phyloP scores from a whole-genome alignment of 768 basidiomycete species.

The Suillus plorans region DNA sequence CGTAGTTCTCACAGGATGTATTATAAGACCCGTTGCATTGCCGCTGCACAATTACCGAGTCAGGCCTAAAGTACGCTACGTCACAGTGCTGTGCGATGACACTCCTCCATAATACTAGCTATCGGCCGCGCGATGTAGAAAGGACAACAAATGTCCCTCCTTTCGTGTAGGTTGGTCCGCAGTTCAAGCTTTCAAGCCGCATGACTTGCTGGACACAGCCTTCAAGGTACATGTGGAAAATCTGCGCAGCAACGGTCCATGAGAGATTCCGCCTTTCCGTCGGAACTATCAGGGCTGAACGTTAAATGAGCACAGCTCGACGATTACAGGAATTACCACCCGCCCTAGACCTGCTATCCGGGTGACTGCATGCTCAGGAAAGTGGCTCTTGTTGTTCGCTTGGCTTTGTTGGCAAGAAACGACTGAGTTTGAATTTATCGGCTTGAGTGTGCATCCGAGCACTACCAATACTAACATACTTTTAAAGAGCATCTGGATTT shows the following conservation, averaged over 20 bases:
- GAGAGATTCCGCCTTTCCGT: background rate
- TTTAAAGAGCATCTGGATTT: background rate
- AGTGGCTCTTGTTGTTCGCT: background rate
- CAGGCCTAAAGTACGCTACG: background rate
- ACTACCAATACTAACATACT: background rate
- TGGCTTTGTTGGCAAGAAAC: background rate
- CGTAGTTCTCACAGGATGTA: constrained; percentile 10
- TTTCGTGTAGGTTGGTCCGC: background rate
- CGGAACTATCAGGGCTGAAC: background rate
- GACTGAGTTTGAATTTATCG: constrained; percentile 4
- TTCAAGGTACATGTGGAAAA: background rate
- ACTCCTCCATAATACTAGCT: background rate
- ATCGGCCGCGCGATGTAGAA: background rate
- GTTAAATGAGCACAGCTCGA: background rate
- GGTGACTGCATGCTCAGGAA: background rate
- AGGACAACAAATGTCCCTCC: background rate
- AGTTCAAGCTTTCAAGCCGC: background rate
- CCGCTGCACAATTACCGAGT: background rate
- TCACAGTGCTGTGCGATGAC: background rate
- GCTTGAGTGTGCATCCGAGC: background rate
- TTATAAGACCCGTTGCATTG: constrained; percentile 1
- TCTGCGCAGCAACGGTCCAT: background rate
- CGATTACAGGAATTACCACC: background rate
- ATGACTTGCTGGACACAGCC: background rate
- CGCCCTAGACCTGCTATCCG: background rate